Evolutionary conservation across 1,139 yeast species (phyloP), one percentile per base, ranked within the genome.

Genomic region (Protomyces pachydermus): DNA sequence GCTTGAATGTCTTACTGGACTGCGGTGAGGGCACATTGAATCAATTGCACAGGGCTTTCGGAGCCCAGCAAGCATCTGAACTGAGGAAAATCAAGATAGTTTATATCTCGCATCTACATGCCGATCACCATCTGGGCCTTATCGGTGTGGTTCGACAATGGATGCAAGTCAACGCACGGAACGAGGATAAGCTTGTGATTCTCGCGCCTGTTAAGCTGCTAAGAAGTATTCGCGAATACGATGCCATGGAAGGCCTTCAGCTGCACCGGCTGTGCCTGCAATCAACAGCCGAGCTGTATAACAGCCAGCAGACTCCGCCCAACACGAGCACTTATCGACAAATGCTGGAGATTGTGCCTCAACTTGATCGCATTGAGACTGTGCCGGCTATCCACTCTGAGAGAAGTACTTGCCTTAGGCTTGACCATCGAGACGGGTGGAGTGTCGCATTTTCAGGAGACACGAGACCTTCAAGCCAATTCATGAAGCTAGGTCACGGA

Each of bases 1-100:
- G 54, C n/a, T 25, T 58, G 9, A 65, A 69, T 16, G 65, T 75
- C n/a, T 71, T 95, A 32, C 76, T 95, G 56, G 98, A 95, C 76
- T 96, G 95, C 18, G 99, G 99, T 23, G 99, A 95, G 73, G 91
- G 90, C 65, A 90, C 98, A 0, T 71, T 87, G 37, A 97, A 96
- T 0, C 77, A 89, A 0, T 75, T 95, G 68, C 74, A 78, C 53
- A 82, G 98, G 69, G 78, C 83, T 64, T 84, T 84, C 68, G 86
- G 86, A 0, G 78, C 79, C 0, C 79, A 78, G 10, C 67, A 72
- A 4, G 57, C 70, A 61, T 72, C 76, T 45, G 79, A 86, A 25
- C 73, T 86, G 53, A 70, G 76, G 52, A 95, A 91, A 70, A 75
- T 91, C 66, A 77, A 81, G 32, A 68, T 89, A 67, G 78, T 93